These are phyloP conservation scores for Populus davidiana DNA, from an alignment of 345 rosid genomes.

Conservation along the genomic window DNA sequence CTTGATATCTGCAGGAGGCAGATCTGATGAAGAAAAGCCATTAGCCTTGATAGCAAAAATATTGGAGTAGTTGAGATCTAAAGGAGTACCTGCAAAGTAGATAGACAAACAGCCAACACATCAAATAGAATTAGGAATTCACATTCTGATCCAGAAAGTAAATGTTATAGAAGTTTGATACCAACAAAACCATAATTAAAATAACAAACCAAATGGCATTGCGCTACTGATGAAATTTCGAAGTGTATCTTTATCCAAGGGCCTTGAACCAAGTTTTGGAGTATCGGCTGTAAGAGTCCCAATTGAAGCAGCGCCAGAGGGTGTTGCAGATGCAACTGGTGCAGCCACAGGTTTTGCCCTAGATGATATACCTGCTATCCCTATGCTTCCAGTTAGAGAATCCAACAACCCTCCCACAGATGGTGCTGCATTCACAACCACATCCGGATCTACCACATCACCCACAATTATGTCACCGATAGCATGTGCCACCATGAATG, in stretches of 20 bases:
- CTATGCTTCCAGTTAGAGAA: conserved; percentile 93
- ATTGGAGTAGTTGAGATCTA: conserved; percentile 74
- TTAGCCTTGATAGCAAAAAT: conserved; percentile 56
- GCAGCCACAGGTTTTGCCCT: conserved; percentile 81
- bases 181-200: conserved; percentile 27
- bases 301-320: conserved; percentile 42
- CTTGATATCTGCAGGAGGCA: conserved; percentile 73
- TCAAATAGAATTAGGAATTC: conserved; percentile 5
- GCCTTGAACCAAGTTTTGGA: conserved; percentile 72
- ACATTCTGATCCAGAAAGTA: conserved; percentile 10
- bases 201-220: conserved; percentile 88
- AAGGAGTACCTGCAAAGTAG: conserved; percentile 59
- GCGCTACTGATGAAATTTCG: conserved; percentile 67
- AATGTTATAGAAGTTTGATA: conserved; percentile 21
- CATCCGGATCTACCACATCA: conserved; percentile 80
- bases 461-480: conserved; percentile 79
- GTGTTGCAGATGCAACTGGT: conserved; percentile 62
- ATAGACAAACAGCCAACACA: conserved; percentile 10
- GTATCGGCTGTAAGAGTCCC: conserved; percentile 63
- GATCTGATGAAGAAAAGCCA: conserved; percentile 79
- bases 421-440: conserved; percentile 63
- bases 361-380: conserved; percentile 73
- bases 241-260: conserved; percentile 72
- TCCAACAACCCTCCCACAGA: conserved; percentile 91
- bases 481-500: conserved; percentile 83